A percentile compares a stretch with the other conserved stretches of the same genome.
These are phyloP conservation scores for Durotheca rogersii DNA, from an alignment of 495 filamentous ascomycete species.

Conservation along the genomic window DNA sequence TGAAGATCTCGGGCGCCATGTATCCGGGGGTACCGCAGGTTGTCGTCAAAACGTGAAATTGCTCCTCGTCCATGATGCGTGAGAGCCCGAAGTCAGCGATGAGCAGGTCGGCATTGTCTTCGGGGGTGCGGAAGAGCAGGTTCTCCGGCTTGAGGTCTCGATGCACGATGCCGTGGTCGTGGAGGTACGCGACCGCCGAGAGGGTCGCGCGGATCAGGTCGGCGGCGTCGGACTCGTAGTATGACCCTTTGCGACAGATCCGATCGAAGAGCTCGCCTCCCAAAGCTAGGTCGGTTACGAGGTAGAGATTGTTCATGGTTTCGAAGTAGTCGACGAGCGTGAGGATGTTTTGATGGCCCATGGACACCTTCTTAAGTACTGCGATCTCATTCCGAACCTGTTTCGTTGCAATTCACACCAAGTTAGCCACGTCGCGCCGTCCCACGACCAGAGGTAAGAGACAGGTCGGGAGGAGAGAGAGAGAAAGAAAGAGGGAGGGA, in stretches of 20 bases:
- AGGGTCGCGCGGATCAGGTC: slow-evolving; percentile 93
- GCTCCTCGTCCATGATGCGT: slow-evolving; percentile 98
- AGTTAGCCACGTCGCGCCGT: slow-evolving; percentile 14
- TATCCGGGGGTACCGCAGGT: slow-evolving; percentile 98
- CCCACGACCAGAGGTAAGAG: neutral
- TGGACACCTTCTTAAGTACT: slow-evolving; percentile 90
- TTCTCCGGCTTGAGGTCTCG: slow-evolving; percentile 79
- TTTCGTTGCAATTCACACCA: slow-evolving; percentile 1
- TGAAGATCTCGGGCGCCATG: slow-evolving; percentile 94
- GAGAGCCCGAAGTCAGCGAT: slow-evolving; percentile 96
- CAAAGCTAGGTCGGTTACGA: slow-evolving; percentile 94
- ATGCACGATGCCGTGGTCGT: slow-evolving; percentile 98
- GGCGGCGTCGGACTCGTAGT: slow-evolving; percentile 96
- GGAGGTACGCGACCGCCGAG: slow-evolving; percentile 95
- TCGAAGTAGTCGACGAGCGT: slow-evolving; percentile 99
- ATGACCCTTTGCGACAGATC: slow-evolving; percentile 96
- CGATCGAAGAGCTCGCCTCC: slow-evolving; percentile 97
- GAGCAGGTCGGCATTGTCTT: slow-evolving; percentile 83
- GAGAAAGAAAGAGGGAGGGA: neutral
- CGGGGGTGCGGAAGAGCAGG: slow-evolving; percentile 74
- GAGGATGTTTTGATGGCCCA: slow-evolving; percentile 97
- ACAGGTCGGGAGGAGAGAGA: neutral
- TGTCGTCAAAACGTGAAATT: slow-evolving; percentile 96
- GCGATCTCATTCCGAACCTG: slow-evolving; percentile 98
- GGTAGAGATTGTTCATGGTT: slow-evolving; percentile 98